A percentile compares a stretch with the other conserved stretches of the same genome.
Evolutionary conservation across 2,329 filamentous ascomycete species (phyloP).

Genomic region (Fusarium armeniacum): DNA sequence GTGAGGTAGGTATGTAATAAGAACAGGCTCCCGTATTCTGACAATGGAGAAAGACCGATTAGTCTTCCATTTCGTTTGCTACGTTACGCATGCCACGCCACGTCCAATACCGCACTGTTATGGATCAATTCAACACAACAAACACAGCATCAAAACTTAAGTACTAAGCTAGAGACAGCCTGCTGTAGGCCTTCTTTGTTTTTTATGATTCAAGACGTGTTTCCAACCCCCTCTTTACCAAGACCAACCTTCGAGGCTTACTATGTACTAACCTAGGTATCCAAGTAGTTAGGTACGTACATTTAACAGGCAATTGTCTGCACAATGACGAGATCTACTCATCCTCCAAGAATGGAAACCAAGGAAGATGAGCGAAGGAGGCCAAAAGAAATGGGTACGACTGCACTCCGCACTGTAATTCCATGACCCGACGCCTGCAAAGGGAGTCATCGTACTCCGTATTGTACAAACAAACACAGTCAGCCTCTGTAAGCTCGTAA

Average conservation of each 20-base stretch:
- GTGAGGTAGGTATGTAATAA: constrained; percentile 8
- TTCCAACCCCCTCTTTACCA: constrained; percentile 7
- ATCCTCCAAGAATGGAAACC: constrained; percentile 20
- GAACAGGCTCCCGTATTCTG: constrained; percentile 10
- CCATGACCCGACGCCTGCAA: neutral
- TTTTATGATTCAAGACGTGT: constrained; percentile 16
- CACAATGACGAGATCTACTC: constrained; percentile 38
- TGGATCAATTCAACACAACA: constrained; percentile 25
- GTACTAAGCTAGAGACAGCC: neutral
- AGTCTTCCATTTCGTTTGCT: constrained; percentile 1
- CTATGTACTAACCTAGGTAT: too few relatives aligned
- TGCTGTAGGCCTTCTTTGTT: constrained; percentile 3
- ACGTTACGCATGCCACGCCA: constrained; percentile 8
- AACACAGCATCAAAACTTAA: neutral
- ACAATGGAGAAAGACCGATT: neutral
- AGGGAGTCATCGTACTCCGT: constrained; percentile 8
- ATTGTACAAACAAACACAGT: constrained; percentile 26
- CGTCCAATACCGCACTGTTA: constrained; percentile 8
- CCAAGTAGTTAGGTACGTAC: neutral
- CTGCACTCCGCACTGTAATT: constrained; percentile 18
- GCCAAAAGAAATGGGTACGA: constrained; percentile 25
- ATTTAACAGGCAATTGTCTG: constrained; percentile 6
- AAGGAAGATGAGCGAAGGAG: constrained; percentile 20
- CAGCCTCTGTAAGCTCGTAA: constrained; percentile 17
- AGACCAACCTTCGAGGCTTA: constrained; percentile 2